A percentile compares a stretch with the other conserved stretches of the same genome.
These are phyloP conservation scores for Lactifluus subvellereus DNA, from an alignment of 768 basidiomycete genomes.

Conservation along the genomic window DNA sequence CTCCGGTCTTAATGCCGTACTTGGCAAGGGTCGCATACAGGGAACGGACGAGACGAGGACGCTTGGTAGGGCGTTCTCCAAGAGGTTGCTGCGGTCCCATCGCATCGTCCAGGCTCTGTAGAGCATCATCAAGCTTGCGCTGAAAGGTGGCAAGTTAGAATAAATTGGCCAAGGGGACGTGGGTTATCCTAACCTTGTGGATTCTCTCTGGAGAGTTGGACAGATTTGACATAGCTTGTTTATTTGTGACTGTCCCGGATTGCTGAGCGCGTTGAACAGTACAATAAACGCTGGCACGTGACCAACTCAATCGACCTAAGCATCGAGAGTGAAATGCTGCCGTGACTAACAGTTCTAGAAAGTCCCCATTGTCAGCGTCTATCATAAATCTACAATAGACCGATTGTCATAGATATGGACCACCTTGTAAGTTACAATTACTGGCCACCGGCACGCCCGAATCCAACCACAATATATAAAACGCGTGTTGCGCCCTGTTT, in stretches of 20 bases:
- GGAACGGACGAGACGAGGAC: constrained; percentile 49
- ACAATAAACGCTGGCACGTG: background rate
- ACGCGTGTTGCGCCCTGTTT: background rate
- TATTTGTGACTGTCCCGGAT: no score
- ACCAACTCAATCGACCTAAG: no score
- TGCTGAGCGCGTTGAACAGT: no score
- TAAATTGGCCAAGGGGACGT: no score
- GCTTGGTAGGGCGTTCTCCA: constrained; percentile 42
- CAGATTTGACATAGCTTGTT: background rate
- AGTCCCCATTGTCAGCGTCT: no score
- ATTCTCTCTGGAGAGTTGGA: background rate
- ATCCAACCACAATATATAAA: no score
- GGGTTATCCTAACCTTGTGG: background rate
- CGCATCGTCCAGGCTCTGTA: constrained; percentile 63
- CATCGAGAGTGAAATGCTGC: no score
- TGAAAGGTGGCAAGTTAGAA: constrained; percentile 28
- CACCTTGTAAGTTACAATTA: no score
- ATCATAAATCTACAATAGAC: no score
- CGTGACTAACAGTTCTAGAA: no score
- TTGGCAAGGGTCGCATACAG: constrained; percentile 76
- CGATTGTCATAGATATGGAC: no score
- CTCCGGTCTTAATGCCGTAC: constrained; percentile 60
- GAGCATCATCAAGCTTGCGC: constrained; percentile 81
- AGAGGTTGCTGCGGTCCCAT: constrained; percentile 35
- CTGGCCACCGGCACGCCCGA: no score